Conservation (phyloP, 2,329 filamentous ascomycete species). For the Fusarium kyushuense region DNA sequence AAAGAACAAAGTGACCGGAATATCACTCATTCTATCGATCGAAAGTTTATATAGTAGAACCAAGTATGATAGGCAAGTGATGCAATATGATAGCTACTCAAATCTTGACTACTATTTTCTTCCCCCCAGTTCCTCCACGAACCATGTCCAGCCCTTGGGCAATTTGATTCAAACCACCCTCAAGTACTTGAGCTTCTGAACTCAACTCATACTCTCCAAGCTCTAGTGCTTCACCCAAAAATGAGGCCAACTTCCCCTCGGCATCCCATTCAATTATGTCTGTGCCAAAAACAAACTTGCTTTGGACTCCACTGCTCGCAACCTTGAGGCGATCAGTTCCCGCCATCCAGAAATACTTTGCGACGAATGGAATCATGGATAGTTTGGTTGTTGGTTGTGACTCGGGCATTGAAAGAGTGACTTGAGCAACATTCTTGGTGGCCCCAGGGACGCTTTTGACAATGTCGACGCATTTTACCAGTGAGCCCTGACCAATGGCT, state of each 20-base stretch:
- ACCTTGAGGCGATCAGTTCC: constrained; percentile 2
- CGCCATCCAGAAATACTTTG: constrained; percentile 12
- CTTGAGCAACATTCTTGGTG: not conserved
- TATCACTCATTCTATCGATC: too few relatives aligned
- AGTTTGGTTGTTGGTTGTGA: not conserved
- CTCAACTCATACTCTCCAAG: not conserved
- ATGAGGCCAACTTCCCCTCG: not conserved
- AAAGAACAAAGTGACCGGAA: not conserved
- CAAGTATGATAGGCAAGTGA: too few relatives aligned
- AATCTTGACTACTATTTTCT: not conserved
- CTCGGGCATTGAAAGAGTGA: not conserved
- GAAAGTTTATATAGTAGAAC: too few relatives aligned
- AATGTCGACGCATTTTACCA: constrained; percentile 9
- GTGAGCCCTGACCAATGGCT: not conserved
- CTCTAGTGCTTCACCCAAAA: not conserved
- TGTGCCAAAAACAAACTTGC: constrained; percentile 17
- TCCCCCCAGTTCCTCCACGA: not conserved
- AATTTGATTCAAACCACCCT: not conserved
- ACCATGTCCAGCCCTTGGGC: not conserved
- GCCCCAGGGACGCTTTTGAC: not conserved
- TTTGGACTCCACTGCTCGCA: not conserved
- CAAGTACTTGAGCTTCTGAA: rapidly evolving
- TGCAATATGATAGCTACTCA: not conserved
- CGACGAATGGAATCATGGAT: constrained; percentile 11
- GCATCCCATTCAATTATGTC: constrained; percentile 12